These are phyloP conservation scores for Drechslera avenae DNA, from an alignment of 2,329 filamentous ascomycete species.

Conservation along the genomic window DNA sequence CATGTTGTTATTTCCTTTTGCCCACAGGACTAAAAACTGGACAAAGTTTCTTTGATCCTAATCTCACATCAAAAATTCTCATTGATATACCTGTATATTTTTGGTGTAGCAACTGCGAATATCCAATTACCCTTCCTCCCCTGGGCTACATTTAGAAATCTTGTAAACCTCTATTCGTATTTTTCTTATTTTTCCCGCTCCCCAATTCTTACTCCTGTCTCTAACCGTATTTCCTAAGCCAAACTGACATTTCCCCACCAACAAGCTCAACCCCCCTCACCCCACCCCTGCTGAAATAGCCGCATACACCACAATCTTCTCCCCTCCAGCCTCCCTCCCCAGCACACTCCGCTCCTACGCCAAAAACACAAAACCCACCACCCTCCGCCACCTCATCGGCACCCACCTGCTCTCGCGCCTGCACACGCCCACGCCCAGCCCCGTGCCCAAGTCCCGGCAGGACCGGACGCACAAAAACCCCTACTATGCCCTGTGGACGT, in stretches of 20 bases:
- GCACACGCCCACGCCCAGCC: slow-evolving; percentile 37
- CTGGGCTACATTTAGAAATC: no score
- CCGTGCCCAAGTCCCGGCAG: slow-evolving; percentile 34
- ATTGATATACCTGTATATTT: neutral
- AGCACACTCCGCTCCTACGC: slow-evolving; percentile 67
- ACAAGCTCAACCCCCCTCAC: slow-evolving; percentile 26
- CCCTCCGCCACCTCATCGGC: slow-evolving; percentile 63
- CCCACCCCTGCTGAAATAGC: slow-evolving; percentile 59
- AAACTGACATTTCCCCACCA: slow-evolving; percentile 5
- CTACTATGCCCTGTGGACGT: slow-evolving; percentile 70
- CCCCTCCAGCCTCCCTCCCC: slow-evolving; percentile 61
- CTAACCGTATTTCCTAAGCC: neutral
- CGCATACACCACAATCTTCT: slow-evolving; percentile 71
- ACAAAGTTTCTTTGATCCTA: neutral
- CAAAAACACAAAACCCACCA: slow-evolving; percentile 69
- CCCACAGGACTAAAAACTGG: no score
- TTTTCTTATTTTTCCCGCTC: no score
- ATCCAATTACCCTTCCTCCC: no score
- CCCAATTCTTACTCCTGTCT: no score
- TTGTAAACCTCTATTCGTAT: no score
- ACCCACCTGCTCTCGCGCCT: slow-evolving; percentile 62
- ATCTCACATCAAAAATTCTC: no score
- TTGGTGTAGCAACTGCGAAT: neutral
- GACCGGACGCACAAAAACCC: slow-evolving; percentile 63
- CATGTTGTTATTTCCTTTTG: no score